phyloP scores from a whole-genome alignment of 257 asterid species.

The Solanum microdontum region DNA sequence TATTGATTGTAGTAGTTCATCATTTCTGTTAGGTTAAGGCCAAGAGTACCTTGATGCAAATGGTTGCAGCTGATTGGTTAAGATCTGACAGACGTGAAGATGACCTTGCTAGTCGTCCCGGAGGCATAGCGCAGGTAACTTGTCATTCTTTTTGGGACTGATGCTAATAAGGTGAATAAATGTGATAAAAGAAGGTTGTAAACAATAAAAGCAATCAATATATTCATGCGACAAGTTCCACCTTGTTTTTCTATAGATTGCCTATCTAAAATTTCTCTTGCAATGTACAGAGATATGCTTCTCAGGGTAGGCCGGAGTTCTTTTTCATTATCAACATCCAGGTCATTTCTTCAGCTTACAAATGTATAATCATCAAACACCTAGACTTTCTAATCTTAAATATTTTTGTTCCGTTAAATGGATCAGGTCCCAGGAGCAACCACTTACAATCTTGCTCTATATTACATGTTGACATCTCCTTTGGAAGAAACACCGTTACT shows the following conservation, averaged over 20 bases:
- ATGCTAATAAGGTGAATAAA: neutral
- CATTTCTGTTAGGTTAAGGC: neutral
- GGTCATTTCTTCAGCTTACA: neutral
- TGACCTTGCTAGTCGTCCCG: neutral
- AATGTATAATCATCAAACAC: neutral
- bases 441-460: neutral
- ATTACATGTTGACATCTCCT: neutral
- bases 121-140: neutral
- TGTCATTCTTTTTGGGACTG: neutral
- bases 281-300: neutral
- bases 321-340: neutral
- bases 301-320: neutral
- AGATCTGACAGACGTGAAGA: neutral
- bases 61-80: neutral
- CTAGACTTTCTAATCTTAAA: neutral
- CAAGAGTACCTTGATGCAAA: neutral
- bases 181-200: no score
- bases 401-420: neutral
- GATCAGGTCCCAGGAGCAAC: neutral
- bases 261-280: neutral
- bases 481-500: neutral
- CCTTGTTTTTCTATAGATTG: neutral
- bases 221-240: no score
- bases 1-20: neutral
- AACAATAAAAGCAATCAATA: no score